Conservation (phyloP, 768 basidiomycete species). For the Suillus tomentosus region DNA sequence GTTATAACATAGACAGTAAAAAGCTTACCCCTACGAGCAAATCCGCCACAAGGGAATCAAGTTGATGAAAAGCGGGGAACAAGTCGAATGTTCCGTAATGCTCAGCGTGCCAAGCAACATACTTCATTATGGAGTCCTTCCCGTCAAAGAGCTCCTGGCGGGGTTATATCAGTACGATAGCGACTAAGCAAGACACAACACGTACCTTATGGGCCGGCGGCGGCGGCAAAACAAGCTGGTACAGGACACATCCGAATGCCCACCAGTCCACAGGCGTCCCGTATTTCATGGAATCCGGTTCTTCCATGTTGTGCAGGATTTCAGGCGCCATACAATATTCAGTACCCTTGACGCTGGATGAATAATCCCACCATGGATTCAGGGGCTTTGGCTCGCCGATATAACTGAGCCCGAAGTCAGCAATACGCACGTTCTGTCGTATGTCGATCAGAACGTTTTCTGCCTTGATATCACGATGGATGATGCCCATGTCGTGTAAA, state of each 20-base stretch:
- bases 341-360: conserved; percentile 36
- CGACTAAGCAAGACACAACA: background rate
- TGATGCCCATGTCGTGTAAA: conserved; percentile 61
- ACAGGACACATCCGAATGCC: conserved; percentile 43
- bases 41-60: conserved; percentile 25
- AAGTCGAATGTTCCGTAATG: conserved; percentile 11
- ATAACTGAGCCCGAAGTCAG: conserved; percentile 44
- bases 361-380: conserved; percentile 17
- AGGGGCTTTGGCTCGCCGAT: conserved; percentile 19
- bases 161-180: background rate
- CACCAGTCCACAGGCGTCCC: conserved; percentile 43
- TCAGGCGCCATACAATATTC: conserved; percentile 44
- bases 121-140: conserved; percentile 24
- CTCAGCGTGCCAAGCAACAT: conserved; percentile 22
- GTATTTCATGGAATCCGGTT: conserved; percentile 23
- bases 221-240: conserved; percentile 35
- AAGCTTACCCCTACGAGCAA: conserved; percentile 36
- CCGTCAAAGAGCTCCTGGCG: conserved; percentile 37
- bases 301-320: conserved; percentile 31
- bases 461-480: conserved; percentile 71
- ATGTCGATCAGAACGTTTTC: conserved; percentile 65
- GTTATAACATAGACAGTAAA: background rate
- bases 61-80: conserved; percentile 26
- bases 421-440: conserved; percentile 41
- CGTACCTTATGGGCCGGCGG: conserved; percentile 26